Evolutionary conservation across 208 protist genomes (phyloP).

Genomic region (Acanthamoeba royreba): DNA sequence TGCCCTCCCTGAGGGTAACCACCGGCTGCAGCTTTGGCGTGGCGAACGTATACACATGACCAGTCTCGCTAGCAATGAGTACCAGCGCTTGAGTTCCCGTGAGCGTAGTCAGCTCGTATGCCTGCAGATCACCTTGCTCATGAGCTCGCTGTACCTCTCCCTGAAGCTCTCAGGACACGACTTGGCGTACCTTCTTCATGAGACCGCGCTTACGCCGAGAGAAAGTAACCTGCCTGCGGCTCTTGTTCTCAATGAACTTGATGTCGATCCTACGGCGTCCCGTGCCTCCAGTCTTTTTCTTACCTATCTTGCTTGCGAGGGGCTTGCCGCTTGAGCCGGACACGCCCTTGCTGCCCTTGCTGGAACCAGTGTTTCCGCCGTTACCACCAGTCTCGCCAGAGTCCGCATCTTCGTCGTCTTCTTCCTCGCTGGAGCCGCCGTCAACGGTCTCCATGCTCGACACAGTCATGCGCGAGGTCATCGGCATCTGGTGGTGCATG

Average conservation of each 20-base stretch:
- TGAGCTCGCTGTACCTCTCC: no score
- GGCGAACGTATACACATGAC: slow-evolving; percentile 87
- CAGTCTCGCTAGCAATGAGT: slow-evolving; percentile 82
- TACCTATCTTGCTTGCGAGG: background rate
- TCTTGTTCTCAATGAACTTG: slow-evolving; percentile 86
- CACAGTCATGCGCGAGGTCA: background rate
- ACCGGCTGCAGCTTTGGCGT: slow-evolving; percentile 85
- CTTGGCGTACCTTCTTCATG: slow-evolving; percentile 85
- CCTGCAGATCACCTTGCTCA: no score
- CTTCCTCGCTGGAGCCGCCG: background rate
- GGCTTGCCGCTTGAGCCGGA: background rate
- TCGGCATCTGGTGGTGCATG: background rate
- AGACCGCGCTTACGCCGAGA: slow-evolving; percentile 83
- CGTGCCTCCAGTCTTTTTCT: slow-evolving; percentile 51
- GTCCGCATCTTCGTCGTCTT: background rate
- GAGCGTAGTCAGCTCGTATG: slow-evolving; percentile 81
- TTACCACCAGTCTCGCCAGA: background rate
- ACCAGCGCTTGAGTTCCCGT: slow-evolving; percentile 86
- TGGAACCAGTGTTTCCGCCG: no score
- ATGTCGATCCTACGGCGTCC: slow-evolving; percentile 84
- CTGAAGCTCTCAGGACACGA: no score
- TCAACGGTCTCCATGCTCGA: background rate
- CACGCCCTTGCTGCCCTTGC: background rate
- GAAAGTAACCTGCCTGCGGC: slow-evolving; percentile 84
- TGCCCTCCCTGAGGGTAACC: slow-evolving; percentile 80